Evolutionary conservation across 2,329 filamentous ascomycete genomes (phyloP).

Genomic region (Pseudogymnoascus destructans): DNA sequence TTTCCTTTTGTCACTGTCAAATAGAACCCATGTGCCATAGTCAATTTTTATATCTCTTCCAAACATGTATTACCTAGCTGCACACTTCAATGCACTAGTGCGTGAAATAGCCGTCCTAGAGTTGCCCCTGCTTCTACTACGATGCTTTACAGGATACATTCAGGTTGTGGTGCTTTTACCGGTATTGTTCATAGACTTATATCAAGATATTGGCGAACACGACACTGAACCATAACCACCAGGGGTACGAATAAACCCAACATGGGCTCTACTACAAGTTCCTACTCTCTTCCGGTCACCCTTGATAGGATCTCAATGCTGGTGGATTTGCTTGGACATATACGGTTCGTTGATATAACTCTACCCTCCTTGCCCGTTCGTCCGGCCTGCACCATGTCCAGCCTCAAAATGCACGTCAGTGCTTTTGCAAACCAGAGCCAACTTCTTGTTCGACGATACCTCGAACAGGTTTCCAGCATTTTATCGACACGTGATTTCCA

Average conservation of each 20-base stretch:
- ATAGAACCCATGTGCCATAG: constrained; percentile 10
- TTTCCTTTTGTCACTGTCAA: constrained; percentile 10
- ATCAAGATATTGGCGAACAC: not conserved
- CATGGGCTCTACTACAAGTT: not conserved
- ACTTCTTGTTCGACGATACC: not conserved
- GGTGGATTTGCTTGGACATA: not conserved
- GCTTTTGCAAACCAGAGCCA: not conserved
- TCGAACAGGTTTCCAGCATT: not conserved
- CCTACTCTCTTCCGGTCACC: not conserved
- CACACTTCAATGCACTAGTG: not conserved
- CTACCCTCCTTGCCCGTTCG: not conserved
- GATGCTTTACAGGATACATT: not conserved
- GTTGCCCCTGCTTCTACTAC: not conserved
- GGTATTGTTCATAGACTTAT: too few relatives aligned
- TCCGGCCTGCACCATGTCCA: not conserved
- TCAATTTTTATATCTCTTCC: constrained; percentile 9
- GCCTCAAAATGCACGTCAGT: not conserved
- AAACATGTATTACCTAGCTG: constrained; percentile 2
- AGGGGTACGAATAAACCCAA: not conserved
- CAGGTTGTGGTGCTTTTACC: not conserved
- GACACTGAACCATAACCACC: not conserved
- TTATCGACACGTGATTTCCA: not conserved
- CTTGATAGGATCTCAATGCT: not conserved
- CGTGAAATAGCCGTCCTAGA: not conserved
- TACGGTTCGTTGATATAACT: not conserved